Evolutionary conservation across 768 basidiomycete genomes (phyloP).

Genomic region (Artomyces pyxidatus): DNA sequence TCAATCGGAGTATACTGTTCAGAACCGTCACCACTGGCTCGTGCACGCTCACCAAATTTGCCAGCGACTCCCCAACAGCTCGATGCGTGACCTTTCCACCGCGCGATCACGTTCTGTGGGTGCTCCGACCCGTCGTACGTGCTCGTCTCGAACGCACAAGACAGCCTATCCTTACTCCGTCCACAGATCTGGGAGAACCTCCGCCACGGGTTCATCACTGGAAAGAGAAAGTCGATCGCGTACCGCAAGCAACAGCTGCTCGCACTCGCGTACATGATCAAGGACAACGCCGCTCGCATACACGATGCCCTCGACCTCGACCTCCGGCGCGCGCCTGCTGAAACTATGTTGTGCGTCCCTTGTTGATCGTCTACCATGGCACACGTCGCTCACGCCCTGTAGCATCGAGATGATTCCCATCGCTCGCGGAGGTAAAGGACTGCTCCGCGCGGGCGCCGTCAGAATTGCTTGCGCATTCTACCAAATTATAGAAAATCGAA

Average conservation of each 20-base stretch:
- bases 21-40: too few relatives aligned
- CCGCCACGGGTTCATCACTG: slow-evolving; percentile 47
- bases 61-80: too few relatives aligned
- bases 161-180: slow-evolving; percentile 35
- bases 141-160: too few relatives aligned
- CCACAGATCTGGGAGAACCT: slow-evolving; percentile 48
- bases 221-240: slow-evolving; percentile 53
- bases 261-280: slow-evolving; percentile 58
- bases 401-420: slow-evolving; percentile 57
- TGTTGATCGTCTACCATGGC: neutral
- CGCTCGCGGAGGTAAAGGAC: slow-evolving; percentile 43
- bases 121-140: too few relatives aligned
- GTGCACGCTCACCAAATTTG: too few relatives aligned
- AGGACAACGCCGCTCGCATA: slow-evolving; percentile 61
- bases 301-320: slow-evolving; percentile 49
- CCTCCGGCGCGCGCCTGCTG: slow-evolving; percentile 52
- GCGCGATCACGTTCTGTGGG: too few relatives aligned
- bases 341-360: slow-evolving; percentile 40
- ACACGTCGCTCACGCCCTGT: slow-evolving; percentile 32
- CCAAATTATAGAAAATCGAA: too few relatives aligned
- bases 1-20: too few relatives aligned
- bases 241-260: slow-evolving; percentile 69
- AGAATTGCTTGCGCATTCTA: too few relatives aligned
- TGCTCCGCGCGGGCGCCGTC: too few relatives aligned
- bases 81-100: too few relatives aligned